phyloP scores from a whole-genome alignment of 768 basidiomycete genomes.

The Pleurotus platypus region DNA sequence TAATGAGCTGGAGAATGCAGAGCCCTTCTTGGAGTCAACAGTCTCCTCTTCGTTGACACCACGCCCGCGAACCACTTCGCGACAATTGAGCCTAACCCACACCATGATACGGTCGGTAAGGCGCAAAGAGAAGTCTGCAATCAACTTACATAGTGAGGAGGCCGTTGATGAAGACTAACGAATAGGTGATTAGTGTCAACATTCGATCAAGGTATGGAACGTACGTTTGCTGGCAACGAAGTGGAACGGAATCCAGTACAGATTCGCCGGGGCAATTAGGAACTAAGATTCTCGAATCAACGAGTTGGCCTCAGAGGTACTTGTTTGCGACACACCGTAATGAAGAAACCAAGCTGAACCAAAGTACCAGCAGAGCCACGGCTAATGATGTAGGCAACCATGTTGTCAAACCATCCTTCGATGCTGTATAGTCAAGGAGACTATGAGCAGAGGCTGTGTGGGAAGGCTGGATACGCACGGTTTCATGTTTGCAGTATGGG shows the following conservation, averaged over 20 bases:
- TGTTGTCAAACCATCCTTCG: constrained; percentile 15
- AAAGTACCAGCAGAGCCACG: constrained; percentile 14
- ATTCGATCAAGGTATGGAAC: neutral
- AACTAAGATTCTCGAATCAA: constrained; percentile 13
- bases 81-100: constrained; percentile 18
- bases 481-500: constrained; percentile 6
- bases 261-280: constrained; percentile 14
- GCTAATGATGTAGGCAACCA: constrained; percentile 15
- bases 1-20: neutral
- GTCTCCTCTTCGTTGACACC: constrained; percentile 16
- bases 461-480: constrained; percentile 6
- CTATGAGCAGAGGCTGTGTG: neutral
- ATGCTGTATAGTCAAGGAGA: neutral
- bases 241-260: constrained; percentile 24
- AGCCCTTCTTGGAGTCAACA: constrained; percentile 3
- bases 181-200: neutral
- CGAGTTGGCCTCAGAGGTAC: too few species aligned
- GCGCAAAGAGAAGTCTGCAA: neutral
- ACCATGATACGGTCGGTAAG: neutral
- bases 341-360: constrained; percentile 17
- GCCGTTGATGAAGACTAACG: constrained; percentile 20
- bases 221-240: constrained; percentile 21
- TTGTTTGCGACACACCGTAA: constrained; percentile 12
- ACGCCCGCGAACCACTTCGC: constrained; percentile 13
- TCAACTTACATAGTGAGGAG: constrained; percentile 15